These are phyloP conservation scores for Helminthosporium solani DNA, from an alignment of 2,329 filamentous ascomycete genomes.

Conservation along the genomic window DNA sequence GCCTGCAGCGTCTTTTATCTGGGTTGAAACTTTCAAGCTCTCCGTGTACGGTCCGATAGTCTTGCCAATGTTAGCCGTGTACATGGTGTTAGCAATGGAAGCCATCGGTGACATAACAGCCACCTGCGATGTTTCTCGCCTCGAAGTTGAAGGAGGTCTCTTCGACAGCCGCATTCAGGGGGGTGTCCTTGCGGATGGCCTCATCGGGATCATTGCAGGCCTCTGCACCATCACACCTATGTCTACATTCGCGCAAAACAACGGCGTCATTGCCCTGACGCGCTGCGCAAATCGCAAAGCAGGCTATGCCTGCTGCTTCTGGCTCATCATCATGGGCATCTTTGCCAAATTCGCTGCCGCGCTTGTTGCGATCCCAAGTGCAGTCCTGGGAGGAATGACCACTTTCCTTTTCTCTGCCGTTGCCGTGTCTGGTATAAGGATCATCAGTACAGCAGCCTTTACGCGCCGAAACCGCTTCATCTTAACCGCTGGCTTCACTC, in stretches of 20 bases:
- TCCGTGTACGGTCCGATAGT: constrained; percentile 72
- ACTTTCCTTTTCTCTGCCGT: constrained; percentile 80
- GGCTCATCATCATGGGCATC: constrained; percentile 77
- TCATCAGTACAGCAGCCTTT: constrained; percentile 70
- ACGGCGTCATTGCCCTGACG: constrained; percentile 79
- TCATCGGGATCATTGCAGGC: constrained; percentile 73
- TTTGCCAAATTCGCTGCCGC: constrained; percentile 82
- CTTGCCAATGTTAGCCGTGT: constrained; percentile 63
- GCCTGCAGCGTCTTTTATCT: constrained; percentile 72
- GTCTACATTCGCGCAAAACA: constrained; percentile 80
- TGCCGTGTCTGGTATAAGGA: constrained; percentile 73
- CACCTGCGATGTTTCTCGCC: constrained; percentile 75
- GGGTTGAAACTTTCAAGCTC: constrained; percentile 75
- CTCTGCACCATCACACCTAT: constrained; percentile 80
- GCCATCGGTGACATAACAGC: constrained; percentile 79
- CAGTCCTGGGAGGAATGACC: constrained; percentile 56
- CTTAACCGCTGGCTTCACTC: constrained; percentile 69
- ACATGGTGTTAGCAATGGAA: constrained; percentile 73
- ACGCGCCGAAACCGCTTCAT: constrained; percentile 82
- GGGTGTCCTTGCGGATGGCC: constrained; percentile 73
- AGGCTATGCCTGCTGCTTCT: constrained; percentile 75
- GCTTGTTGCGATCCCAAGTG: constrained; percentile 69
- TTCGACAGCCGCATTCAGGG: constrained; percentile 80
- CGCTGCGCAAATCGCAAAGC: constrained; percentile 79
- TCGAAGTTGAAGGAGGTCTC: constrained; percentile 69